Percentiles rank a stretch among this genome's conserved stretches.
Evolutionary conservation across 179 eudicot species (phyloP).

Genomic region (Carnegiea gigantea): DNA sequence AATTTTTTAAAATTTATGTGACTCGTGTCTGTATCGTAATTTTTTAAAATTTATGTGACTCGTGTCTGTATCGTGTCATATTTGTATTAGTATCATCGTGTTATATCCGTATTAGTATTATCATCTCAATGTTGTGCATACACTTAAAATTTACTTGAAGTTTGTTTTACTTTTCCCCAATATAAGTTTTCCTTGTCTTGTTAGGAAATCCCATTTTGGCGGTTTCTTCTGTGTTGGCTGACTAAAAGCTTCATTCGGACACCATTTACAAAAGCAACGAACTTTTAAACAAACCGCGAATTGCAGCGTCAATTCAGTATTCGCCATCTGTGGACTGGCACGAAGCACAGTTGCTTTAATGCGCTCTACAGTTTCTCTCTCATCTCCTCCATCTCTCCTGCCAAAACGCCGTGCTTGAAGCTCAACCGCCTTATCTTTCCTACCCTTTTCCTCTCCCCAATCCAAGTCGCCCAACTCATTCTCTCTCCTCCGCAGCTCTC

Average conservation of each 20-base stretch:
- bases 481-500: slow-evolving; percentile 16
- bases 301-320: background rate
- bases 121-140: too few relatives aligned
- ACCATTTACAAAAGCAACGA: background rate
- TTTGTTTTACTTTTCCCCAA: too few relatives aligned
- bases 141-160: too few relatives aligned
- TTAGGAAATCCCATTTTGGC: background rate
- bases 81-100: too few relatives aligned
- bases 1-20: too few relatives aligned
- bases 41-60: too few relatives aligned
- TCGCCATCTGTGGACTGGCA: background rate
- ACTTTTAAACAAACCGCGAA: background rate
- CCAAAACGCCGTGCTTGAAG: slow-evolving; percentile 32
- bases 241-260: too few relatives aligned
- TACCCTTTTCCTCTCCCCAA: slow-evolving; percentile 22
- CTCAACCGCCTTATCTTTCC: slow-evolving; percentile 24
- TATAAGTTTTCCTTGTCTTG: too few relatives aligned
- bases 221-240: background rate
- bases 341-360: background rate
- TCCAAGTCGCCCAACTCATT: slow-evolving; percentile 4
- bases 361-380: slow-evolving; percentile 15
- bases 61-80: too few relatives aligned
- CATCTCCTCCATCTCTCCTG: slow-evolving; percentile 29
- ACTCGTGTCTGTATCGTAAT: too few relatives aligned
- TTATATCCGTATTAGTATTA: too few relatives aligned